A percentile compares a stretch with the other conserved stretches of the same genome.
These are phyloP conservation scores for Pterocarpus macrocarpus DNA, from an alignment of 306 rosid species.

Conservation along the genomic window DNA sequence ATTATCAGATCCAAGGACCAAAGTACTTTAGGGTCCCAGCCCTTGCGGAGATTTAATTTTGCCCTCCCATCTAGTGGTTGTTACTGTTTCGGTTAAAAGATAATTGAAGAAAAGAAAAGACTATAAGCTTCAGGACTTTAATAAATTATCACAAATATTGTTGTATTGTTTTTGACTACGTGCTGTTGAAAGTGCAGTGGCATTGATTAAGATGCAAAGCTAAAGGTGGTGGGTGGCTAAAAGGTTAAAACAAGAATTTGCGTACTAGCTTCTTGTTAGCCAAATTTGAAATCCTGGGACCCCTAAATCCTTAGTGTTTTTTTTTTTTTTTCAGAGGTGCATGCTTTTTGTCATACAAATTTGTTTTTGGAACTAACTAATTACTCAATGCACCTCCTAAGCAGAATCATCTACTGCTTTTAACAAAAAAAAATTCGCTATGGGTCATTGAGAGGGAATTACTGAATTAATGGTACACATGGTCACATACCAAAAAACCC, in stretches of 20 bases:
- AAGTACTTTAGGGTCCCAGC: constrained; percentile 42
- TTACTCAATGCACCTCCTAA: constrained; percentile 31
- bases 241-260: constrained; percentile 34
- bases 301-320: constrained; percentile 33
- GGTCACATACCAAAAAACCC: constrained; percentile 9
- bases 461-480: neutral
- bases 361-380: constrained; percentile 15
- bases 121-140: constrained; percentile 45
- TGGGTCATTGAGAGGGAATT: constrained; percentile 13
- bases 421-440: neutral
- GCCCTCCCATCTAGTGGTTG: constrained; percentile 23
- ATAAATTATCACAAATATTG: constrained; percentile 47
- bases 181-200: constrained; percentile 73
- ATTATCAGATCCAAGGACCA: constrained; percentile 28
- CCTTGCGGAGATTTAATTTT: constrained; percentile 13
- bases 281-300: constrained; percentile 52
- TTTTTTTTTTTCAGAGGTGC: neutral
- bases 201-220: constrained; percentile 90
- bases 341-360: neutral
- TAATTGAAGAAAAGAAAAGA: constrained; percentile 47
- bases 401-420: neutral
- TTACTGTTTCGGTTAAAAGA: constrained; percentile 51
- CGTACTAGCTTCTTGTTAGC: constrained; percentile 39
- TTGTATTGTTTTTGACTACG: constrained; percentile 68
- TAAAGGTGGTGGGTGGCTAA: constrained; percentile 61